These are phyloP conservation scores for Xylaria sp. DNA, from an alignment of 2,329 filamentous ascomycete species.

Conservation along the genomic window DNA sequence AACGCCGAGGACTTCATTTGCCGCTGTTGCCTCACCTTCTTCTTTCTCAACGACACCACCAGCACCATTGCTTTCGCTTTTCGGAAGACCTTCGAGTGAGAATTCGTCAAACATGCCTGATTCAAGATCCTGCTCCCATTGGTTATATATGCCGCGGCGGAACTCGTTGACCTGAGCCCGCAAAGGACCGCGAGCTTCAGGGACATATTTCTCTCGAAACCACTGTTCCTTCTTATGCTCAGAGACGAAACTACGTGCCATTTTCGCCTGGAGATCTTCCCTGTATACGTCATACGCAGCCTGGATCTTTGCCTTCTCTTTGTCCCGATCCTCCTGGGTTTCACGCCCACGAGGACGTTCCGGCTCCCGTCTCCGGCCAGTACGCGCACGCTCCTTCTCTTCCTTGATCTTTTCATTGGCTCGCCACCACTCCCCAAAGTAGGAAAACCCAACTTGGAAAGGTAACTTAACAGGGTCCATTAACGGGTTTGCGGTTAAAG, in stretches of 20 bases:
- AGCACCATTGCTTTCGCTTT: constrained; percentile 86
- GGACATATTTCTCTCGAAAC: constrained; percentile 94
- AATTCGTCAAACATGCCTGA: constrained; percentile 91
- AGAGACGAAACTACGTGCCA: constrained; percentile 88
- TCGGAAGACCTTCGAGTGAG: constrained; percentile 90
- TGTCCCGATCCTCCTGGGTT: constrained; percentile 74
- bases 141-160: constrained; percentile 76
- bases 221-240: constrained; percentile 96
- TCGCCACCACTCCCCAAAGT: constrained; percentile 87
- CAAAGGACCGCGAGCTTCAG: constrained; percentile 78
- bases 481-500: constrained; percentile 67
- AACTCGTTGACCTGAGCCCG: constrained; percentile 79
- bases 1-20: constrained; percentile 90
- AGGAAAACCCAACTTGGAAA: constrained; percentile 84
- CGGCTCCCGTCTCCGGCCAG: constrained; percentile 70
- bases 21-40: constrained; percentile 89
- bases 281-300: constrained; percentile 70
- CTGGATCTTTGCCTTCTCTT: constrained; percentile 80
- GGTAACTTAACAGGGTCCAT: constrained; percentile 74
- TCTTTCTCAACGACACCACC: constrained; percentile 91
- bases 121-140: constrained; percentile 89
- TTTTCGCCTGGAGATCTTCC: constrained; percentile 72
- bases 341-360: constrained; percentile 69
- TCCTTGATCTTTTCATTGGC: constrained; percentile 83
- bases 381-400: constrained; percentile 73